Percentiles rank a stretch among this genome's conserved stretches.
These are phyloP conservation scores for Hamamelis virginiana DNA, from an alignment of 164 flowering plant species.

Conservation along the genomic window DNA sequence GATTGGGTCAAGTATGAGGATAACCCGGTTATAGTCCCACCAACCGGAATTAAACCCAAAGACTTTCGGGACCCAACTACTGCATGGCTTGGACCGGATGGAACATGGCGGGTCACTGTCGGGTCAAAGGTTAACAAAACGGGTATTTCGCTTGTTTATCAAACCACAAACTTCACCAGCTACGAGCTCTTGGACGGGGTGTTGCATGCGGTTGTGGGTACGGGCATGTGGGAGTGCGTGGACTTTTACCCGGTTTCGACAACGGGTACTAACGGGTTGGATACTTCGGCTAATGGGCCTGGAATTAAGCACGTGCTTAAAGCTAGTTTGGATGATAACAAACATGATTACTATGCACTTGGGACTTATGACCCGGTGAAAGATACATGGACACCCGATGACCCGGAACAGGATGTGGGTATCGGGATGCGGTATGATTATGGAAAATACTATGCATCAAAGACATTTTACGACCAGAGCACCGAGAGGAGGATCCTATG, in stretches of 20 bases:
- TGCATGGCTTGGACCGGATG: constrained; percentile 46
- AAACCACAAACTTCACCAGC: constrained; percentile 35
- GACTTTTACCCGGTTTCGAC: constrained; percentile 56
- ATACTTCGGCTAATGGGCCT: constrained; percentile 47
- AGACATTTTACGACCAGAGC: constrained; percentile 47
- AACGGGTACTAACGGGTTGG: constrained; percentile 32
- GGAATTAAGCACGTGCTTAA: constrained; percentile 53
- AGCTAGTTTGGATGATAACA: constrained; percentile 53
- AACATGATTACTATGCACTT: constrained; percentile 43
- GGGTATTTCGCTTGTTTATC: constrained; percentile 41
- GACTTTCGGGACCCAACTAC: constrained; percentile 68
- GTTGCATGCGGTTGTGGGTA: constrained; percentile 48
- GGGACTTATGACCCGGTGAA: constrained; percentile 37
- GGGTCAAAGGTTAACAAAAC: constrained; percentile 43
- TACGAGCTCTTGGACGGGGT: constrained; percentile 28
- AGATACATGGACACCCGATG: constrained; percentile 50
- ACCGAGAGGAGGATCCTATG: constrained; percentile 45
- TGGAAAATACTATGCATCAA: constrained; percentile 57
- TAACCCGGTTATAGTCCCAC: constrained; percentile 54
- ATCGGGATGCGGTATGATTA: constrained; percentile 48
- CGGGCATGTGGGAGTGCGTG: constrained; percentile 74
- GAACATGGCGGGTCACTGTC: constrained; percentile 42
- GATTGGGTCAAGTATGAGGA: constrained; percentile 52
- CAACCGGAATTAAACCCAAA: constrained; percentile 27
- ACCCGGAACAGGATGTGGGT: constrained; percentile 52